Conservation (phyloP, 1,139 yeast species). For the Yamadazyma taylorii region DNA sequence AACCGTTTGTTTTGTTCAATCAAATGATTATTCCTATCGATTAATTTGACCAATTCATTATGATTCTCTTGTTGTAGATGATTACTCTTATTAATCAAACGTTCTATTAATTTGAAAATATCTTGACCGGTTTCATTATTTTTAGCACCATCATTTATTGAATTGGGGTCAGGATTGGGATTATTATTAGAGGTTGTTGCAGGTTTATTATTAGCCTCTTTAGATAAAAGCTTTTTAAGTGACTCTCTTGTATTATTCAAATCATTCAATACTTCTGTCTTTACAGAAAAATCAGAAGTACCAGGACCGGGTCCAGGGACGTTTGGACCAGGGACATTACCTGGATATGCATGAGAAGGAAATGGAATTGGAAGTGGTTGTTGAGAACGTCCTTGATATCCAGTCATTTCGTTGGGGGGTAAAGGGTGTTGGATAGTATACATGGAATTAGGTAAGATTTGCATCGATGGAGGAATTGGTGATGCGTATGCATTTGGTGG, state of each 20-base stretch:
- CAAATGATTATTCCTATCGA: constrained; percentile 16
- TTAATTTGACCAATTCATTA: constrained; percentile 14
- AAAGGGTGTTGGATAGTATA: background rate
- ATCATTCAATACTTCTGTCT: background rate
- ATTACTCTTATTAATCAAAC: constrained; percentile 14
- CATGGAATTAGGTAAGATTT: background rate
- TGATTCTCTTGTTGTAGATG: constrained; percentile 14
- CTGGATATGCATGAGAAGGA: constrained; percentile 1
- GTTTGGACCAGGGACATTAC: background rate
- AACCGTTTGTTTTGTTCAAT: constrained; percentile 16
- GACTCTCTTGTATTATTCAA: constrained; percentile 3
- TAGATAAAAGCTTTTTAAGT: background rate
- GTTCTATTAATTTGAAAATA: constrained; percentile 13
- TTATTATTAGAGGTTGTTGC: background rate
- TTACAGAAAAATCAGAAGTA: background rate
- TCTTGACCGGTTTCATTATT: background rate
- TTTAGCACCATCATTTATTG: background rate
- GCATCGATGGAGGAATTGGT: background rate
- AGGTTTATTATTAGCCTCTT: background rate
- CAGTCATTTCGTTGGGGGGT: background rate
- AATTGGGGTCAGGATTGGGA: too few relatives aligned
- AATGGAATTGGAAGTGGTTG: background rate
- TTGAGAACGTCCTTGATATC: background rate
- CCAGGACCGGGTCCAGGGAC: constrained; percentile 1
- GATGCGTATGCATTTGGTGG: background rate